A percentile compares a stretch with the other conserved stretches of the same genome.
Evolutionary conservation across 306 rosid species (phyloP).

Genomic region (Alnus rubra): DNA sequence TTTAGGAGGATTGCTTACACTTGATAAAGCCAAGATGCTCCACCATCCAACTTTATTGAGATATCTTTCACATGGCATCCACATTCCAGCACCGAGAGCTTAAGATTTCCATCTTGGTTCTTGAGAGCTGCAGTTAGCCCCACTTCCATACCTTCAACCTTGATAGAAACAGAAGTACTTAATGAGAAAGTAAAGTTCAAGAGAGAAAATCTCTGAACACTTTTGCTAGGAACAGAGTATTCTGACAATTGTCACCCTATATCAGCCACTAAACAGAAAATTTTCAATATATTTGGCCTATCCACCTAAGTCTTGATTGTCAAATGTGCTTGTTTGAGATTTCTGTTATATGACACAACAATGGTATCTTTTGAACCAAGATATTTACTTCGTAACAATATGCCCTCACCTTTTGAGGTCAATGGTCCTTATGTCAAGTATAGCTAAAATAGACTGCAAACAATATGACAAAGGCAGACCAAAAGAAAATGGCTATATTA

Average conservation of each 20-base stretch:
- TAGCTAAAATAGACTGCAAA: not conserved
- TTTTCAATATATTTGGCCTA: not conserved
- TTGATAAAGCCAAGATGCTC: constrained; percentile 93
- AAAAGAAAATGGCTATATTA: not conserved
- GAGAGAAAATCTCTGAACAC: not conserved
- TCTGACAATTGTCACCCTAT: not conserved
- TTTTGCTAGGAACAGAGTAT: not conserved
- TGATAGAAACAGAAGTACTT: constrained; percentile 35
- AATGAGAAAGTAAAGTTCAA: constrained; percentile 19
- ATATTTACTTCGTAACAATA: not conserved
- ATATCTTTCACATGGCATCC: constrained; percentile 65
- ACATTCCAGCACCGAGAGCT: constrained; percentile 57
- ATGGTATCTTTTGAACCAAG: not conserved
- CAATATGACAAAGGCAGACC: not conserved
- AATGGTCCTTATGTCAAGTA: not conserved
- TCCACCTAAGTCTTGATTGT: not conserved
- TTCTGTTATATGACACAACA: not conserved
- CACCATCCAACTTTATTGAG: constrained; percentile 72
- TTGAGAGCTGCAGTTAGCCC: constrained; percentile 58
- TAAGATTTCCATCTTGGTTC: constrained; percentile 66
- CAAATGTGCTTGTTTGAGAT: not conserved
- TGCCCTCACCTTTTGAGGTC: not conserved
- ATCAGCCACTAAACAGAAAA: not conserved
- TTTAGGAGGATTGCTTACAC: constrained; percentile 49
- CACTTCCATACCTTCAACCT: constrained; percentile 75